These are phyloP conservation scores for Bryoerythrophyllum caledonicum DNA, from an alignment of 225 moss, liverwort and hornwort genomes.

Conservation along the genomic window DNA sequence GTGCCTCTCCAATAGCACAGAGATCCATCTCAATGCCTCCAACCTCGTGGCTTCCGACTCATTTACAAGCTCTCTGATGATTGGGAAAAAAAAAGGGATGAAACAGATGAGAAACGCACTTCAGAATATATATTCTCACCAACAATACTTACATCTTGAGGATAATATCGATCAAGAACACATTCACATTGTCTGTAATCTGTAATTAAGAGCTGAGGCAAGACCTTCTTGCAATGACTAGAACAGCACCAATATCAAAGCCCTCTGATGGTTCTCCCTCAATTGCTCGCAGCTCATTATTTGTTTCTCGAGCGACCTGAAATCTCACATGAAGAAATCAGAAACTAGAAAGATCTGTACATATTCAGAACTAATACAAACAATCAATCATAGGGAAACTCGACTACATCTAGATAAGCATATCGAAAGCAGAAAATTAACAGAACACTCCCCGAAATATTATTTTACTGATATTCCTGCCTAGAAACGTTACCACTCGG, in stretches of 20 bases:
- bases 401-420: background rate
- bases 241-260: conserved; percentile 68
- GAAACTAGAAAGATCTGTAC: background rate
- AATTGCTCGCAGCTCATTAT: conserved; percentile 62
- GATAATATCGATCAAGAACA: background rate
- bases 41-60: conserved; percentile 68
- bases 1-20: conserved; percentile 64
- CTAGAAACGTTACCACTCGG: conserved; percentile 50
- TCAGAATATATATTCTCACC: background rate
- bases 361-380: background rate
- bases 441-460: background rate
- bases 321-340: conserved; percentile 19
- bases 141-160: background rate
- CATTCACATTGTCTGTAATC: background rate
- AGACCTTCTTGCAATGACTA: conserved; percentile 69
- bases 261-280: conserved; percentile 67
- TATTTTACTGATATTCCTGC: background rate
- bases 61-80: conserved; percentile 55
- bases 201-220: conserved; percentile 9
- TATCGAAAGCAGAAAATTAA: background rate
- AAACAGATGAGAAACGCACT: background rate
- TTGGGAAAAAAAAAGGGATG: background rate
- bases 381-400: background rate
- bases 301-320: conserved; percentile 76
- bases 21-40: conserved; percentile 80